Conservation (phyloP, 768 basidiomycete genomes). For the Porpolomopsis calyptriformis region DNA sequence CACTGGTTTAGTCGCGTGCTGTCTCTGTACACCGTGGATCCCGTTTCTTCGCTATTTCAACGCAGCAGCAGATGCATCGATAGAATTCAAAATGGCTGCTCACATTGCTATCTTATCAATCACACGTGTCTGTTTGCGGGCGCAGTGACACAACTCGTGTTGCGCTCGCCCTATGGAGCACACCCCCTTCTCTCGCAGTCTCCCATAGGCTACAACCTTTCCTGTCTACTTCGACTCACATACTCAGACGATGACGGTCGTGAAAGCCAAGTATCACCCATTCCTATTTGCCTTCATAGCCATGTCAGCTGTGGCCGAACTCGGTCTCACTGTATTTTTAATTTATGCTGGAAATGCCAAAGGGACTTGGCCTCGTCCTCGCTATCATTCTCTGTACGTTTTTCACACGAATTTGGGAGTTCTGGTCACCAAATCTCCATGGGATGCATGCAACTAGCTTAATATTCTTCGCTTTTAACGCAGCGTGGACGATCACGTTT, state of each 20-base stretch:
- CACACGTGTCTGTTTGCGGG: no score
- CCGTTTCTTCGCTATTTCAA: no score
- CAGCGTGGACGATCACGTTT: conserved; percentile 69
- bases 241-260: no score
- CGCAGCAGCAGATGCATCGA: no score
- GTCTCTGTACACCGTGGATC: no score
- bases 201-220: no score
- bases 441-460: conserved; percentile 24
- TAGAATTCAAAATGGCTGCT: no score
- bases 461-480: conserved; percentile 51
- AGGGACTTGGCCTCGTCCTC: conserved; percentile 46
- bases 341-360: conserved; percentile 58
- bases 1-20: neutral
- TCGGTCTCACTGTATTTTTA: conserved; percentile 65
- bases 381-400: conserved; percentile 57
- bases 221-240: no score
- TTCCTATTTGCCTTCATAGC: conserved; percentile 56
- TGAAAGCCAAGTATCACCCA: conserved; percentile 49
- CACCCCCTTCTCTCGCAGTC: no score
- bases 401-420: neutral
- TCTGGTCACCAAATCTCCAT: neutral
- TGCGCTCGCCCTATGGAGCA: no score
- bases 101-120: no score
- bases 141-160: no score
- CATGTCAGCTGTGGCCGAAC: conserved; percentile 56